Evolutionary conservation across 2,329 filamentous ascomycete species (phyloP), one percentile per base, ranked within the genome.

Genomic region (Talaromyces sp.): DNA sequence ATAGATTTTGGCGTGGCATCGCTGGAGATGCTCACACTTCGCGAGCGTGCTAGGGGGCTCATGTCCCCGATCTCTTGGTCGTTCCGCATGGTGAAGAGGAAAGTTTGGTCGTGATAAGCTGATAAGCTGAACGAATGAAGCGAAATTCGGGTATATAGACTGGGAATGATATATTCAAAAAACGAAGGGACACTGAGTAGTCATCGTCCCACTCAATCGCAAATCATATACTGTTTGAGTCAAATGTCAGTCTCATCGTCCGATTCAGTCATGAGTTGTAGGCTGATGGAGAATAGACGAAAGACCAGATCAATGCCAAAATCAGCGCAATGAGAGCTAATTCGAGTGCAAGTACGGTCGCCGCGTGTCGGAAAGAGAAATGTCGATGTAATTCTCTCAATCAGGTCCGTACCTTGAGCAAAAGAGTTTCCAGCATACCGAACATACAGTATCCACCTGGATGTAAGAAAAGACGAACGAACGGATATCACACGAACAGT

Each of bases 1-100:
- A 64, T 66, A 56, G 66, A 61, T 59, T 69, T 65, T 21, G 69
- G 61, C 22, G 68, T 61, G 53, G 68, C 69, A 63, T 76, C 73
- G 57, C 69, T 73, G 22, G 72, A 75, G 31, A 75, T 64, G 63
- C 72, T 75, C 57, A 69, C 70, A 60, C 71, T 75, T 61, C 73
- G 74, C 46, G 72, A 72, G 56, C 71, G 72, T 43, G 70, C 63
- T 53, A 66, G 35, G 15, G 67, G 63, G 52, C 61, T 67, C 45
- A 65, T 61, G 7, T 57, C 55, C 54, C 54, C 53, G 19, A 40
- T 17, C 7, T 56, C 54, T 8, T 56, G 33, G 8, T 17, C 21
- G 41, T 36, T 37, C 53, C 45, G 57, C 57, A 59, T 59, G 5
- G 45, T 35, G 28, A 13, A 25, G n/a, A 7, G 10, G 33, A 8